These are phyloP conservation scores for Talaromyces marneffei DNA, from an alignment of 2,329 filamentous ascomycete genomes.

Conservation along the genomic window DNA sequence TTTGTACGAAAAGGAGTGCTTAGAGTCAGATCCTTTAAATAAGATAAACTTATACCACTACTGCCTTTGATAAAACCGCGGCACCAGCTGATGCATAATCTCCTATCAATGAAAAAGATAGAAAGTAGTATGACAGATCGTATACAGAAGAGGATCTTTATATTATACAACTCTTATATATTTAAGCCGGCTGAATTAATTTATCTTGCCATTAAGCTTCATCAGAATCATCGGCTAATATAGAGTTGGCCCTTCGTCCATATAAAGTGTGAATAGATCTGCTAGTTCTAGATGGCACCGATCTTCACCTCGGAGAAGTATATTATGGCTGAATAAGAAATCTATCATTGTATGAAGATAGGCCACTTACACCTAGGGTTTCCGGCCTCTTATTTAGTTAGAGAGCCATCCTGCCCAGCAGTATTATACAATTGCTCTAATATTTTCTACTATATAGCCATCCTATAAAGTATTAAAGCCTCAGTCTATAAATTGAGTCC, in stretches of 20 bases:
- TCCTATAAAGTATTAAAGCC: not conserved
- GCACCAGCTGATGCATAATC: too few relatives aligned
- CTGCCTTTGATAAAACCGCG: not conserved
- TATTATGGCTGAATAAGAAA: not conserved
- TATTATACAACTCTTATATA: conserved; percentile 1
- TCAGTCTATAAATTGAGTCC: too few relatives aligned
- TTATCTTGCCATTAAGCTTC: not conserved
- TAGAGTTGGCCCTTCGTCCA: not conserved
- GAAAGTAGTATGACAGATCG: not conserved
- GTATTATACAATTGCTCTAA: not conserved
- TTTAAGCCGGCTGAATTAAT: not conserved
- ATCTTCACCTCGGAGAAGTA: not conserved
- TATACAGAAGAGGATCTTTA: not conserved
- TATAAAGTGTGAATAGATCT: not conserved
- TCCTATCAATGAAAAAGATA: too few relatives aligned
- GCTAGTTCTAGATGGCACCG: not conserved
- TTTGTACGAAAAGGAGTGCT: not conserved
- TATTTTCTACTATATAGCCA: not conserved
- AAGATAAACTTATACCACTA: not conserved
- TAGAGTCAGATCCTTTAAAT: not conserved
- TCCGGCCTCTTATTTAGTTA: not conserved
- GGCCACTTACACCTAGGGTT: not conserved
- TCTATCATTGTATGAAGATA: not conserved
- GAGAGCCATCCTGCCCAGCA: not conserved
- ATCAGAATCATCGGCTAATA: not conserved